Percentiles rank a stretch among this genome's conserved stretches.
Conservation (phyloP, 2,329 filamentous ascomycete species). For the Fulvia fulva region DNA sequence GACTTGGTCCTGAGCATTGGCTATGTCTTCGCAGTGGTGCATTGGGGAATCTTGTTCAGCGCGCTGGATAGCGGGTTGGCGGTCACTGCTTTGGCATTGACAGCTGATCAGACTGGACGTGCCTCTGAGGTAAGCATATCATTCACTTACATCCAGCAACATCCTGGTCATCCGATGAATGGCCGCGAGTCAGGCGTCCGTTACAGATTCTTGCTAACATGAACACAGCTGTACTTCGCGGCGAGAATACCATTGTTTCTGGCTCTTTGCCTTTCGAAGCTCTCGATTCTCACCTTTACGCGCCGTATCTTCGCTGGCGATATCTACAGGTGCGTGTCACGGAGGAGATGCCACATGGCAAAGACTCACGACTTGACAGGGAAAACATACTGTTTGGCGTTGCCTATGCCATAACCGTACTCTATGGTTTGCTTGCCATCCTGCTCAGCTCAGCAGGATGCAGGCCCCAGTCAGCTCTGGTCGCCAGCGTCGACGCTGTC, state of each 20-base stretch:
- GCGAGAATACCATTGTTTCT: conserved; percentile 18
- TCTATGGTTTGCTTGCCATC: conserved; percentile 18
- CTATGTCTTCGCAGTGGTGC: conserved; percentile 15
- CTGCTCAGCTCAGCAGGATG: conserved; percentile 23
- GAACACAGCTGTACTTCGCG: conserved; percentile 20
- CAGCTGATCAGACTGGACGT: neutral
- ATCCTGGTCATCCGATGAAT: neutral
- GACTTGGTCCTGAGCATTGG: conserved; percentile 15
- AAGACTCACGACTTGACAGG: neutral
- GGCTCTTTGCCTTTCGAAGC: conserved; percentile 20
- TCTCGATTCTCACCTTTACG: conserved; percentile 24
- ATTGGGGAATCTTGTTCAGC: conserved; percentile 18
- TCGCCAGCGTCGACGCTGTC: conserved; percentile 17
- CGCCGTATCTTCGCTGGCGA: conserved; percentile 22
- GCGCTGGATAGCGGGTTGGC: conserved; percentile 12
- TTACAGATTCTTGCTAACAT: neutral
- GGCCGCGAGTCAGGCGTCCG: neutral
- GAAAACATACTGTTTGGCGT: conserved; percentile 20
- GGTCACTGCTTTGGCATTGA: conserved; percentile 10
- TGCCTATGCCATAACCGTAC: conserved; percentile 9
- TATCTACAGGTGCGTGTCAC: conserved; percentile 14
- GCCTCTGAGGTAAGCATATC: neutral
- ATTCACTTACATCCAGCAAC: neutral
- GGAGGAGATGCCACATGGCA: neutral
- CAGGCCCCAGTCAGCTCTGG: conserved; percentile 12